Conservation (phyloP, 1,139 yeast species). For the Nakaseomyces kungkrabaensis region DNA sequence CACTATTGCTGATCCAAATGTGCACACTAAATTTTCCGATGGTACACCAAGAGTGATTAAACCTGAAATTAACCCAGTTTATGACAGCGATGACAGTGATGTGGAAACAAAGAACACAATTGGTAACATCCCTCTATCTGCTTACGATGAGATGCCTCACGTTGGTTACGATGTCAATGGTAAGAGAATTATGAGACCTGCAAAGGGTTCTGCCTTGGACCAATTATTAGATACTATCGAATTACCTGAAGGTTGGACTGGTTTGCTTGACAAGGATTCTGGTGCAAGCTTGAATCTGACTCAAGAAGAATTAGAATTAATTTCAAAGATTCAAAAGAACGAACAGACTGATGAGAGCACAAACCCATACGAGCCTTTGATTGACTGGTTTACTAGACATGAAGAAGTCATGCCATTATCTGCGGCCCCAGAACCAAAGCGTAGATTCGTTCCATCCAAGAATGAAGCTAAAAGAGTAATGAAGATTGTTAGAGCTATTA, state of each 20-base stretch:
- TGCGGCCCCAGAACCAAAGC: constrained; percentile 92
- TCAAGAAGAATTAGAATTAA: constrained; percentile 83
- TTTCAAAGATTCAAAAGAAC: constrained; percentile 74
- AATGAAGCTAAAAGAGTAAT: constrained; percentile 93
- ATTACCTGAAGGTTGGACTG: constrained; percentile 98
- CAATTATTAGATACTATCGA: constrained; percentile 81
- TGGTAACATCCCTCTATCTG: constrained; percentile 85
- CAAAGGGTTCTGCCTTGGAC: constrained; percentile 90
- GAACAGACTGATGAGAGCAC: constrained; percentile 72
- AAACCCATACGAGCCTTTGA: constrained; percentile 86
- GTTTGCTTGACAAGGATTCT: constrained; percentile 80
- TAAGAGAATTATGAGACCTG: constrained; percentile 97
- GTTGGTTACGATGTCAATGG: constrained; percentile 96
- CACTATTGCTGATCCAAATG: constrained; percentile 36
- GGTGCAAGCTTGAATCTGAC: constrained; percentile 81
- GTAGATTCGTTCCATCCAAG: constrained; percentile 92
- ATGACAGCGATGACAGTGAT: constrained; percentile 90
- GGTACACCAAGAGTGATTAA: constrained; percentile 66
- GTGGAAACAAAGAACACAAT: constrained; percentile 77
- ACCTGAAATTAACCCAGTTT: constrained; percentile 87
- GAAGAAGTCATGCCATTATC: constrained; percentile 85
- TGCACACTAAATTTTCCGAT: constrained; percentile 58
- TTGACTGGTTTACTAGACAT: constrained; percentile 89
- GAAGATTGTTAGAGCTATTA: constrained; percentile 92
- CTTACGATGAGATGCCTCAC: constrained; percentile 96